Base-by-base conservation (phyloP, 192 early-diverging fungal genomes). In the Backusella australiensis region DNA sequence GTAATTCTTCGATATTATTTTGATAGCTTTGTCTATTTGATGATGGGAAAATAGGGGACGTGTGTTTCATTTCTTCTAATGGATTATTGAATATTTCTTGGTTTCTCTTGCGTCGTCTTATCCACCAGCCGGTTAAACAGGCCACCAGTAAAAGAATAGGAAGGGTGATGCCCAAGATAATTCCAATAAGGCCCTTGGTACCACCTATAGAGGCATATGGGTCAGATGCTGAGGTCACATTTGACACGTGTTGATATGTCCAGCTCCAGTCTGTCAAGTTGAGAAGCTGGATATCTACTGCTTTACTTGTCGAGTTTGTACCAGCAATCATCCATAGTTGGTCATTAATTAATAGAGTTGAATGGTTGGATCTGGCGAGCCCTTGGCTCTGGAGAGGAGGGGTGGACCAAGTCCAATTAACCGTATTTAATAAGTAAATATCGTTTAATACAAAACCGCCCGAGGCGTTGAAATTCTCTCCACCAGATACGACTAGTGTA, bases 281-380 rank as follows among this genome's bases (percentile, higher is more conserved):
- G 5, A 75, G 63, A 3, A 75, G 29, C 14, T 67, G 66, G 3
- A 75, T 68, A 46, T 73, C 72, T 12, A 73, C 72, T 34, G 72
- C 72, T 21, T 39, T 36, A n/a, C 11, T 65, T 5, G 53, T 35
- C 11, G 21, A 7, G 41, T 73, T 73, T 35, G 72, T 63, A 14
- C 72, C 72, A 4, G 72, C 72, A 23, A 73, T 63, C 34, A 73
- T 53, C 72, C 72, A 73, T 21, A 73, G 14, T 63, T 73, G 49
- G 32, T 73, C 36, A 26, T 38, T 35, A 17, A 73, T 73, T 26
- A 73, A n/a, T 23, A 73, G 35, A 26, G 72, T 63, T n/a, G 72
- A 63, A 59, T 73, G 72, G 14, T 73, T 73, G 4, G 72, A 73
- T 23, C 72, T 41, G 3, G 34, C 32, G 11, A 56, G 49, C 0